Conservation (phyloP, 2,329 filamentous ascomycete genomes). For the Plenodomus tracheiphilus region DNA sequence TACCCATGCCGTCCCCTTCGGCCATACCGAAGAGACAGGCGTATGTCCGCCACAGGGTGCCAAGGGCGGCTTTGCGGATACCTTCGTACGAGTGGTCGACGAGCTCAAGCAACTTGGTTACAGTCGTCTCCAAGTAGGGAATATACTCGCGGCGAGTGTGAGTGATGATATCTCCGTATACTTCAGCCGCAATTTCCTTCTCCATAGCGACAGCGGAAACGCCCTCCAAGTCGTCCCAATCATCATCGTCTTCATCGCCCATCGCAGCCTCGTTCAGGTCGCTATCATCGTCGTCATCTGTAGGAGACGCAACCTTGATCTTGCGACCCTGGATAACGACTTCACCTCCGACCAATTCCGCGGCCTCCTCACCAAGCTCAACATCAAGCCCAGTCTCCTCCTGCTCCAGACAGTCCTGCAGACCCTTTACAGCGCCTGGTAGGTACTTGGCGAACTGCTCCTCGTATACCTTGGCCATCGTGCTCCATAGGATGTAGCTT, state of each 20-base stretch:
- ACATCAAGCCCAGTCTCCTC: conserved; percentile 83
- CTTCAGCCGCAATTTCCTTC: conserved; percentile 96
- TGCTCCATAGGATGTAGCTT: conserved; percentile 96
- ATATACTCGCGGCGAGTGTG: conserved; percentile 80
- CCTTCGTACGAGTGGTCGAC: conserved; percentile 91
- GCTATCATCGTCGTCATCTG: conserved; percentile 61
- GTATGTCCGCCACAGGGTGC: conserved; percentile 91
- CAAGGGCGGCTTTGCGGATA: conserved; percentile 87
- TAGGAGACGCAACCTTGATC: conserved; percentile 71
- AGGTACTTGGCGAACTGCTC: conserved; percentile 81
- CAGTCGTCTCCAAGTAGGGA: conserved; percentile 84
- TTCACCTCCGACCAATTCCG: conserved; percentile 74
- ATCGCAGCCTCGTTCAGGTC: conserved; percentile 58
- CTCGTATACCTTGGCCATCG: conserved; percentile 90
- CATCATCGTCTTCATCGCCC: conserved; percentile 76
- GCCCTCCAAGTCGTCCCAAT: conserved; percentile 80
- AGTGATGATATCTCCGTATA: conserved; percentile 88
- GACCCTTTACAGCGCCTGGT: conserved; percentile 73
- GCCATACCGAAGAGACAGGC: conserved; percentile 87
- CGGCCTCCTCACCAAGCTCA: conserved; percentile 72
- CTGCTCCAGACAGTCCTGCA: conserved; percentile 84
- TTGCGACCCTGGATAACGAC: conserved; percentile 82
- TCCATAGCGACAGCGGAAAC: conserved; percentile 90
- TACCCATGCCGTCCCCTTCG: conserved; percentile 74
- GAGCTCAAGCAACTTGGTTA: conserved; percentile 78